These are phyloP conservation scores for Aphanomyces cochlioides DNA, from an alignment of 352 stramenopile genomes.

Conservation along the genomic window DNA sequence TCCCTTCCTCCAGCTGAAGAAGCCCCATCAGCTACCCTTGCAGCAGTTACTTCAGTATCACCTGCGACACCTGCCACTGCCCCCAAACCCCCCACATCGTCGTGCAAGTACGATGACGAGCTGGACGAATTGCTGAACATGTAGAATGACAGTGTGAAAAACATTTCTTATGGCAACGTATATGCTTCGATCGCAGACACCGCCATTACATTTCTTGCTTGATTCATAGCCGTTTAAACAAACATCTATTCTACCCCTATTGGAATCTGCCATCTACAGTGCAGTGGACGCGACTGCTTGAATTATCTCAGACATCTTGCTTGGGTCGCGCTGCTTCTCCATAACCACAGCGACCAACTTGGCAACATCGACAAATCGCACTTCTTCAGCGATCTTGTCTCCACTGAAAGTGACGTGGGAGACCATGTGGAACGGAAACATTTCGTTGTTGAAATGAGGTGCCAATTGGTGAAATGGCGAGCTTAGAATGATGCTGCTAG, in stretches of 20 bases:
- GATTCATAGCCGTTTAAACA: constrained; percentile 14
- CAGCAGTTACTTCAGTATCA: no score
- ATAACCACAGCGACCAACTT: constrained; percentile 26
- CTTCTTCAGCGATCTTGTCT: constrained; percentile 72
- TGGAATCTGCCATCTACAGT: constrained; percentile 6
- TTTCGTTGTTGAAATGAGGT: constrained; percentile 48
- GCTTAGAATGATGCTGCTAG: constrained; percentile 54
- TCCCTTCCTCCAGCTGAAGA: no score
- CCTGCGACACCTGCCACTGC: no score
- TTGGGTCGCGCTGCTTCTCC: constrained; percentile 23
- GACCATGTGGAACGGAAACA: constrained; percentile 64
- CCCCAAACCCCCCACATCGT: background rate
- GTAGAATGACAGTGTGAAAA: background rate
- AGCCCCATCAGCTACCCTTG: no score
- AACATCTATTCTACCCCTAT: constrained; percentile 4
- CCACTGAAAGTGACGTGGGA: constrained; percentile 81
- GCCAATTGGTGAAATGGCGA: constrained; percentile 61
- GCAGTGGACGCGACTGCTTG: constrained; percentile 25
- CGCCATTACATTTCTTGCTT: background rate
- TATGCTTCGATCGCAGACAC: constrained; percentile 21
- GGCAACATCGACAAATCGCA: constrained; percentile 39
- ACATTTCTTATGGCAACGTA: background rate
- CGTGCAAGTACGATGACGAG: constrained; percentile 16
- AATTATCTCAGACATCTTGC: constrained; percentile 23
- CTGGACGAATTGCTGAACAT: constrained; percentile 31